These are phyloP conservation scores for Venustampulla echinocandica DNA, from an alignment of 495 filamentous ascomycete genomes.

Conservation along the genomic window DNA sequence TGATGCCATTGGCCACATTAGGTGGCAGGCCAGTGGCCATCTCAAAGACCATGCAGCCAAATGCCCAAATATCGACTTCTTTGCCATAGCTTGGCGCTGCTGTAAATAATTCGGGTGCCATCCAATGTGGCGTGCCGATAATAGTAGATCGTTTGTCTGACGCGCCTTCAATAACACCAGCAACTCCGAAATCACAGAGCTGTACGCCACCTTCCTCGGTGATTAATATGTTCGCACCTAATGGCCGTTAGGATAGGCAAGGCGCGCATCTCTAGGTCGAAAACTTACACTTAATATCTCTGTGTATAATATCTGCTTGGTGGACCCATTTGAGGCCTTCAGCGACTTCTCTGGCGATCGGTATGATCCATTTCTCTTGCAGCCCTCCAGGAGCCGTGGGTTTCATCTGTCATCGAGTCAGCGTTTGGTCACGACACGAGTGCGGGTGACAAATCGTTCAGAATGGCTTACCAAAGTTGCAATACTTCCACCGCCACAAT, in stretches of 20 bases:
- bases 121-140: constrained; percentile 93
- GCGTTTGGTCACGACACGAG: background rate
- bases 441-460: background rate
- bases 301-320: constrained; percentile 85
- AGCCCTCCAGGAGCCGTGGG: constrained; percentile 61
- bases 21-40: constrained; percentile 86
- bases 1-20: constrained; percentile 43
- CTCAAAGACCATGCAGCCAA: constrained; percentile 83
- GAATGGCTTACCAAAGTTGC: constrained; percentile 59
- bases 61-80: constrained; percentile 91
- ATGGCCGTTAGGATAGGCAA: constrained; percentile 10
- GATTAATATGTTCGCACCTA: constrained; percentile 82
- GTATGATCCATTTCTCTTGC: constrained; percentile 83
- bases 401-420: constrained; percentile 29
- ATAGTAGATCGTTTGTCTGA: constrained; percentile 84
- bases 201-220: constrained; percentile 81
- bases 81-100: constrained; percentile 48
- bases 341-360: constrained; percentile 80
- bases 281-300: constrained; percentile 79
- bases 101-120: constrained; percentile 82
- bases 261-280: background rate
- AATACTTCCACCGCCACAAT: constrained; percentile 93
- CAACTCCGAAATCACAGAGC: constrained; percentile 93
- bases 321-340: constrained; percentile 81
- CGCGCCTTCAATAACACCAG: constrained; percentile 75